Evolutionary conservation across 148 eudicot species (phyloP).

Genomic region (Arctostaphylos glauca): DNA sequence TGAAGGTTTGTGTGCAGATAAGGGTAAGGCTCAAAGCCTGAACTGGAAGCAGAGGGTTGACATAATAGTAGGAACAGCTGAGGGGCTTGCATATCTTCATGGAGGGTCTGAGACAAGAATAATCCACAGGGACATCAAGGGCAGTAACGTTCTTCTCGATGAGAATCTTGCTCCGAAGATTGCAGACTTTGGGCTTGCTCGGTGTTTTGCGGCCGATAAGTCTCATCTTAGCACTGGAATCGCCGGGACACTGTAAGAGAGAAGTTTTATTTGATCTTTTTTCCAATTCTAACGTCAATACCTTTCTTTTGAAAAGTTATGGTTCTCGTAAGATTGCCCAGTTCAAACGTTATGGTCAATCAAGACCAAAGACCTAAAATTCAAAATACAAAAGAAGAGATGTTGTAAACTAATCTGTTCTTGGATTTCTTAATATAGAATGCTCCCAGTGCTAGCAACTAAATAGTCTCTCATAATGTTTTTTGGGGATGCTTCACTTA

Average conservation of each 20-base stretch:
- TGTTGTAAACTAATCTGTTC: no score
- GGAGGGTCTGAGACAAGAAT: constrained; percentile 53
- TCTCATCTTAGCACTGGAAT: constrained; percentile 65
- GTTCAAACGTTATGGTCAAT: no score
- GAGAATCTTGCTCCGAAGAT: constrained; percentile 58
- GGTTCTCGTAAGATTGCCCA: no score
- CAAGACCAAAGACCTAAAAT: no score
- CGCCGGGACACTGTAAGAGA: constrained; percentile 59
- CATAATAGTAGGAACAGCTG: constrained; percentile 65
- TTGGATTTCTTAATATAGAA: neutral
- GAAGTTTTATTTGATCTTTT: neutral
- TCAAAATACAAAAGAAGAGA: no score
- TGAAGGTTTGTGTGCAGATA: constrained; percentile 31
- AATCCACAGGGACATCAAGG: constrained; percentile 77
- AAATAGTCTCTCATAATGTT: neutral
- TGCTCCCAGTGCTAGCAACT: neutral
- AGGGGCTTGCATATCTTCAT: constrained; percentile 74
- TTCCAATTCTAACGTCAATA: neutral
- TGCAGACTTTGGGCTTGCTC: constrained; percentile 80
- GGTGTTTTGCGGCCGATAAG: constrained; percentile 59
- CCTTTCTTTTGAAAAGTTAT: no score
- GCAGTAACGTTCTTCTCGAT: constrained; percentile 74
- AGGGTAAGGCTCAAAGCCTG: constrained; percentile 26
- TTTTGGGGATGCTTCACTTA: neutral
- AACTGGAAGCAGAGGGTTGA: constrained; percentile 49